Conservation (phyloP, 495 filamentous ascomycete genomes). For the Alectoria sarmentosa region DNA sequence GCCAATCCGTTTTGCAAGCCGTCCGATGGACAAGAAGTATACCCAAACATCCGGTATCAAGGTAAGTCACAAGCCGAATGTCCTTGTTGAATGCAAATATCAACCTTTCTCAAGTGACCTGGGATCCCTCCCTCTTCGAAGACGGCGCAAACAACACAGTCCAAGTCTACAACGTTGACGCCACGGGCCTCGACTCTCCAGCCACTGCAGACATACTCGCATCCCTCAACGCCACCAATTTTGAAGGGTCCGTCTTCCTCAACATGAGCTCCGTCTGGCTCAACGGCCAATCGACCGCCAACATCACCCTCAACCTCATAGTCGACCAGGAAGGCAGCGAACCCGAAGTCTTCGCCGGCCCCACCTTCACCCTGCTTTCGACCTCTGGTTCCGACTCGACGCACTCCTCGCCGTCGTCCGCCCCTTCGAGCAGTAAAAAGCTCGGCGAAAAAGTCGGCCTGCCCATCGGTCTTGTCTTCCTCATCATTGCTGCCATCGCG, state of each 20-base stretch:
- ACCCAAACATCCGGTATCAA: conserved; percentile 8
- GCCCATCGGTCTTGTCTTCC: conserved; percentile 19
- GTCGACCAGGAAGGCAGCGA: background rate
- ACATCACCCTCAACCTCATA: conserved; percentile 16
- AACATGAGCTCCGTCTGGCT: conserved; percentile 13
- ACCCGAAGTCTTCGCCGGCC: background rate
- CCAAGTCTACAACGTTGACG: conserved; percentile 8
- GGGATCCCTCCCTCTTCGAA: conserved; percentile 13
- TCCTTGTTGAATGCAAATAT: background rate
- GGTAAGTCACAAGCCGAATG: background rate
- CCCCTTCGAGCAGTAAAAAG: conserved; percentile 11
- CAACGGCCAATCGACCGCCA: conserved; percentile 3
- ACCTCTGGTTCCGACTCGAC: background rate
- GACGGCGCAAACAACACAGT: conserved; percentile 8
- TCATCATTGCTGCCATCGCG: conserved; percentile 7
- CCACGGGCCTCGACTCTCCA: background rate
- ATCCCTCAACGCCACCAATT: conserved; percentile 8
- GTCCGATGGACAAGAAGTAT: background rate
- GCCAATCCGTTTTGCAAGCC: conserved; percentile 17
- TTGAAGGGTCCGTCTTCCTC: conserved; percentile 6
- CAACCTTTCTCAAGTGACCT: conserved; percentile 4
- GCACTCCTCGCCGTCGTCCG: background rate
- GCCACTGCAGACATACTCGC: background rate
- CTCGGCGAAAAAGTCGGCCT: conserved; percentile 23
- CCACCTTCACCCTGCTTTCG: conserved; percentile 7